These are phyloP conservation scores for Sungouiozyma intestinalis DNA, from an alignment of 805 yeast genomes.

Conservation along the genomic window DNA sequence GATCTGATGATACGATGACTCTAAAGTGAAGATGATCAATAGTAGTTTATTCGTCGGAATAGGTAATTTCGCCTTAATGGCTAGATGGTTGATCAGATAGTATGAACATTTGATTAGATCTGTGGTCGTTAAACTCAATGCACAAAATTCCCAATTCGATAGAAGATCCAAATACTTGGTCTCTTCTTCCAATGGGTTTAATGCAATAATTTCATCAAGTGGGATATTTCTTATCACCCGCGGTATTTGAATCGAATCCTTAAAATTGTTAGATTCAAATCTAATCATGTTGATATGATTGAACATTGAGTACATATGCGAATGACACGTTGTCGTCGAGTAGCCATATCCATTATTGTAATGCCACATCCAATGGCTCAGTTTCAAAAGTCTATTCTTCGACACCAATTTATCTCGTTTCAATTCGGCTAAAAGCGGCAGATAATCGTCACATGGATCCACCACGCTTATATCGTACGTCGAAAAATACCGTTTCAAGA, in stretches of 20 bases:
- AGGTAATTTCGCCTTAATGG: constrained; percentile 8
- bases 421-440: constrained; percentile 1
- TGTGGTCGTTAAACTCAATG: constrained; percentile 15
- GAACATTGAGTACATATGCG: constrained; percentile 23
- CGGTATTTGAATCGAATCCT: constrained; percentile 8
- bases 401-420: constrained; percentile 4
- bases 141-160: constrained; percentile 24
- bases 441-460: constrained; percentile 1
- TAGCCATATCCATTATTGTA: constrained; percentile 1
- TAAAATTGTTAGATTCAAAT: not conserved
- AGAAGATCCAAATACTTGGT: constrained; percentile 11
- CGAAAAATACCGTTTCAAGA: constrained; percentile 16
- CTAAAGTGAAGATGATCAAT: constrained; percentile 51
- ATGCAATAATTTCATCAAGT: constrained; percentile 7
- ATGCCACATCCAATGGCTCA: constrained; percentile 26
- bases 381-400: constrained; percentile 15
- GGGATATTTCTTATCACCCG: constrained; percentile 12
- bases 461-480: constrained; percentile 17
- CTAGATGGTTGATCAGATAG: constrained; percentile 14
- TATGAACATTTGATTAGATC: constrained; percentile 24
- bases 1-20: constrained; percentile 72
- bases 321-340: constrained; percentile 6
- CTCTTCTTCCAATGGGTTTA: not conserved
- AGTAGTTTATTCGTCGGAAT: constrained; percentile 39
- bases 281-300: constrained; percentile 12